Conservation (phyloP, 2,329 filamentous ascomycete species). For the Chrysoporthe cubensis region DNA sequence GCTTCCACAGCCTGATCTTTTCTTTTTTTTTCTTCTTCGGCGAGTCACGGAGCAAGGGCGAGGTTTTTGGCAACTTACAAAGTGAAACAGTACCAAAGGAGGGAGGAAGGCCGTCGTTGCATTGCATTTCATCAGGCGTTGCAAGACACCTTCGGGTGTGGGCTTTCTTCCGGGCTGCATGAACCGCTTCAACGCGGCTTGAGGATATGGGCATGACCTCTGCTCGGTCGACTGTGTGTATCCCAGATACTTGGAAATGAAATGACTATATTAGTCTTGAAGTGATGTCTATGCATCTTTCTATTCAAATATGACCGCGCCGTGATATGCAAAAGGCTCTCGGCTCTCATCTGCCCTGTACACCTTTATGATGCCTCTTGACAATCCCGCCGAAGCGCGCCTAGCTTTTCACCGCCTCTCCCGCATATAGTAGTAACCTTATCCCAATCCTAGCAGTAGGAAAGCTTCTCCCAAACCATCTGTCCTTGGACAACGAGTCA, state of each 20-base stretch:
- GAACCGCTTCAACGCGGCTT: constrained; percentile 48
- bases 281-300: not conserved
- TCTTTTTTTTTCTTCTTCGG: constrained; percentile 17
- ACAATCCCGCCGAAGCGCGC: no score
- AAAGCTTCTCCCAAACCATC: no score
- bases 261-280: not conserved
- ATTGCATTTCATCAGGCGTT: constrained; percentile 43
- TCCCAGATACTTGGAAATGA: not conserved
- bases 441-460: no score
- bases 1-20: constrained; percentile 28
- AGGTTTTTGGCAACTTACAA: constrained; percentile 7
- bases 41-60: constrained; percentile 8
- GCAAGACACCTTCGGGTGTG: constrained; percentile 35
- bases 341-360: no score
- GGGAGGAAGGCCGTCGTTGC: constrained; percentile 29
- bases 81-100: not conserved
- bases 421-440: no score
- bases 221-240: not conserved
- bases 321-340: no score
- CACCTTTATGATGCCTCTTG: no score
- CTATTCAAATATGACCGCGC: no score
- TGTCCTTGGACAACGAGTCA: no score
- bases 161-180: constrained; percentile 34
- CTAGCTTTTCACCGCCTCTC: no score
- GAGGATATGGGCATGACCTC: not conserved